These are phyloP conservation scores for Anisodus tanguticus DNA, from an alignment of 257 asterid genomes.

Conservation along the genomic window DNA sequence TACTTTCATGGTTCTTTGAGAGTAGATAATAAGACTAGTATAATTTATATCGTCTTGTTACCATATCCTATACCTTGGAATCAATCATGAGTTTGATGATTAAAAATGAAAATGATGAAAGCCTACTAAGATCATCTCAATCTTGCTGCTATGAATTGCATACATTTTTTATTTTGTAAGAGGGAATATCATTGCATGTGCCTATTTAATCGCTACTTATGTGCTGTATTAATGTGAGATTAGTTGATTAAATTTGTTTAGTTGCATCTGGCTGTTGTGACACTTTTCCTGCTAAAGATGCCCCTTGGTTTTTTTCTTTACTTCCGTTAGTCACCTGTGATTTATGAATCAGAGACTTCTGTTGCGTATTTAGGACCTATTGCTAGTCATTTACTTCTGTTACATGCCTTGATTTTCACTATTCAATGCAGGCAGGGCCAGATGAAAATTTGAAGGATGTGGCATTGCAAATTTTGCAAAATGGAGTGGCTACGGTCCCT, in stretches of 20 bases:
- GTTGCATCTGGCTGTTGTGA: constrained; percentile 18
- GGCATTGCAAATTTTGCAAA: constrained; percentile 75
- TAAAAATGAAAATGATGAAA: constrained; percentile 5
- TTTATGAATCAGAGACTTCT: constrained; percentile 1
- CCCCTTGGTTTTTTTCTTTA: background rate
- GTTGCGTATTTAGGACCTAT: constrained; percentile 19
- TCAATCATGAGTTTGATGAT: constrained; percentile 19
- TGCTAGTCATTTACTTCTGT: constrained; percentile 7
- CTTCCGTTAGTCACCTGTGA: background rate
- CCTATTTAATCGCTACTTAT: background rate
- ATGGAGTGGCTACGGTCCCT: constrained; percentile 77
- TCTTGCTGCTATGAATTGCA: constrained; percentile 17
- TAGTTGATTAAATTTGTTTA: constrained; percentile 1
- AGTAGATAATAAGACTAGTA: background rate
- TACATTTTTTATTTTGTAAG: background rate
- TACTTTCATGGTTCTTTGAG: background rate
- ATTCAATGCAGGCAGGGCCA: constrained; percentile 76
- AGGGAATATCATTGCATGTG: background rate
- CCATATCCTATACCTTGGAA: background rate
- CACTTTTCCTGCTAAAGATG: constrained; percentile 5
- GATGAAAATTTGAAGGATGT: constrained; percentile 84
- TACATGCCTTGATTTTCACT: background rate
- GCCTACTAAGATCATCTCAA: background rate
- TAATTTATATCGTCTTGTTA: background rate
- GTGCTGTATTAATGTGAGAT: constrained; percentile 3